Evolutionary conservation across 192 early-diverging fungal species (phyloP).

Genomic region (Gaertneriomyces semiglobifer): DNA sequence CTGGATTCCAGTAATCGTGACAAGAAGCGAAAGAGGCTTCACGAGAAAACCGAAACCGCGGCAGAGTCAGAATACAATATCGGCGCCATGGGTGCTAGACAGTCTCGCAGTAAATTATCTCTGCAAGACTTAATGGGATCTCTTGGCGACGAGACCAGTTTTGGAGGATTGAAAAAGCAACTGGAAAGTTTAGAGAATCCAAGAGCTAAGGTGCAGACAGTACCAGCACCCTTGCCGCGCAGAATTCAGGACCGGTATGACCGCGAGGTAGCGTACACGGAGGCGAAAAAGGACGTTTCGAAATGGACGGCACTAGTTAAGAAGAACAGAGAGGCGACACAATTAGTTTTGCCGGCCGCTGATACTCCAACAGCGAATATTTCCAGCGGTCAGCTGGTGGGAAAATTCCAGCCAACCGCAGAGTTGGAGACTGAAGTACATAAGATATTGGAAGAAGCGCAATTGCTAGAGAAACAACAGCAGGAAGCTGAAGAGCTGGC

Average conservation of each 20-base stretch:
- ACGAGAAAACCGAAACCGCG: constrained; percentile 65
- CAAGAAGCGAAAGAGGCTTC: constrained; percentile 50
- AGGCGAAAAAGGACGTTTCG: constrained; percentile 73
- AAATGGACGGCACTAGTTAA: constrained; percentile 84
- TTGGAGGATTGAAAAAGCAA: constrained; percentile 65
- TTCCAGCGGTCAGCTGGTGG: constrained; percentile 56
- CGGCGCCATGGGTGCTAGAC: background rate
- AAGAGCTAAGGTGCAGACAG: constrained; percentile 45
- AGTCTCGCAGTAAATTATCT: constrained; percentile 55
- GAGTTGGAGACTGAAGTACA: constrained; percentile 79
- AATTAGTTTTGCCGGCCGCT: constrained; percentile 67
- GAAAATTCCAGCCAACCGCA: constrained; percentile 61
- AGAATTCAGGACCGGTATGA: constrained; percentile 81
- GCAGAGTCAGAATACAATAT: constrained; percentile 70
- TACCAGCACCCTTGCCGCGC: constrained; percentile 76
- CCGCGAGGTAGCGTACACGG: constrained; percentile 79
- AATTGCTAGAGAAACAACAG: constrained; percentile 75
- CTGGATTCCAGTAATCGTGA: constrained; percentile 58
- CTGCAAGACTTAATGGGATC: constrained; percentile 70
- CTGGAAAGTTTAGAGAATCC: constrained; percentile 51
- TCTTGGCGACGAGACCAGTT: constrained; percentile 60
- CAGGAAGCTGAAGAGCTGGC: constrained; percentile 81
- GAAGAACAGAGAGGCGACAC: constrained; percentile 79
- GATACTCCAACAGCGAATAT: constrained; percentile 30
- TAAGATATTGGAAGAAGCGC: constrained; percentile 62